phyloP scores from a whole-genome alignment of 2,329 filamentous ascomycete species.

The Exophiala sideris region DNA sequence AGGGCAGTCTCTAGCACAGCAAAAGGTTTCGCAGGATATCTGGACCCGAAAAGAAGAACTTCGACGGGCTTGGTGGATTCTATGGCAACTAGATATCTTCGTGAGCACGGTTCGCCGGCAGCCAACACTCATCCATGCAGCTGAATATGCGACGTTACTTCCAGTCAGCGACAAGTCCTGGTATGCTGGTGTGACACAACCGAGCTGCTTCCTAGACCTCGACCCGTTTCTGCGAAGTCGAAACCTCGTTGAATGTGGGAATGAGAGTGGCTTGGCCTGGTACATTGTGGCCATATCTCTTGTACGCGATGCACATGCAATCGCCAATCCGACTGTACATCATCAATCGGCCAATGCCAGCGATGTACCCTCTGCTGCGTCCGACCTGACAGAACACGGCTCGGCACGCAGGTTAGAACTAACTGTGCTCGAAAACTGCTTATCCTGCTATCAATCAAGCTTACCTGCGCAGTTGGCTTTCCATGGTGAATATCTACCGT shows the following conservation, averaged over 20 bases:
- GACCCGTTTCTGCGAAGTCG: slow-evolving; percentile 1
- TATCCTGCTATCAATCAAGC: neutral
- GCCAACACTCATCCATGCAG: slow-evolving; percentile 2
- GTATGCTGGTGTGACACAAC: neutral
- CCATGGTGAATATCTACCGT: slow-evolving; percentile 5
- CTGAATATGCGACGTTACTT: slow-evolving; percentile 2
- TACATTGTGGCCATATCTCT: slow-evolving; percentile 3
- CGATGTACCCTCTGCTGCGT: neutral
- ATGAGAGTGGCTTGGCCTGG: slow-evolving; percentile 1
- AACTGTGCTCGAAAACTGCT: neutral
- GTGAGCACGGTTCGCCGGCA: slow-evolving; percentile 2
- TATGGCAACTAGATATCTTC: slow-evolving; percentile 8
- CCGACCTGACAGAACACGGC: neutral
- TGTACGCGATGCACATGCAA: slow-evolving; percentile 2
- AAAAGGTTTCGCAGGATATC: neutral
- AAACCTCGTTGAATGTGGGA: slow-evolving; percentile 5
- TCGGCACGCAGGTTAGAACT: neutral
- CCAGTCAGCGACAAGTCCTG: slow-evolving; percentile 1
- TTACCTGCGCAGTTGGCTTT: neutral
- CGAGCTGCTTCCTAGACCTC: slow-evolving; percentile 6
- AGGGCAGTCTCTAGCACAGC: neutral
- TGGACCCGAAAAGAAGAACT: slow-evolving; percentile 4
- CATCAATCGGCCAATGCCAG: neutral
- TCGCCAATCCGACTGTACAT: slow-evolving; percentile 1
- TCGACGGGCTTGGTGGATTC: slow-evolving; percentile 4